Base-by-base conservation (phyloP, 2,329 filamentous ascomycete genomes). In the Cephalotrichum gorgonifer region DNA sequence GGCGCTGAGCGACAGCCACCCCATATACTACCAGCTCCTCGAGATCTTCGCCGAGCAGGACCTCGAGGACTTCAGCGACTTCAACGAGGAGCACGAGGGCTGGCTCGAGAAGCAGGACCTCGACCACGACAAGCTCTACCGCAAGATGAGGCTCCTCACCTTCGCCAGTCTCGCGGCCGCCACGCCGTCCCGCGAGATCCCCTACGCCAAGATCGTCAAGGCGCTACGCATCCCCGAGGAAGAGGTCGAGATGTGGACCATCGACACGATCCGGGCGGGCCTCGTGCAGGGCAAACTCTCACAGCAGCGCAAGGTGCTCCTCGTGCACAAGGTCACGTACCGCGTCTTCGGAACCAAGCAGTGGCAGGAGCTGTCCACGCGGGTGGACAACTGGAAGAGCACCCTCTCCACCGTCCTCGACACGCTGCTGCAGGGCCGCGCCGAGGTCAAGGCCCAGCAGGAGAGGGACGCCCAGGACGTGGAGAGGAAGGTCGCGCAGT, bases 241-340 rank as follows among this genome's bases (percentile, higher is more conserved):
- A 55, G 88, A 97, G 54, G 88, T 97, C 39, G 93, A 98, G 76
- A 86, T 91, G 78, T 98, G 93, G 93, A 88, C 94, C 57, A 98
- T 98, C 61, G 93, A 98, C 66, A 90, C 94, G 57, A 96, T 98
- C 70, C 88, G 93, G 57, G 88, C 90, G 44, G 89, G 90, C 30
- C 81, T 98, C 33, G 88, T 98, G 47, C 93, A 98, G 74, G 93
- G 93, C 64, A 95, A 95, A 72, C 81, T 98, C 57, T 93, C 86
- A 51, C 93, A 98, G 73, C 79, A 91, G 64, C 89, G 88, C 65
- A 81, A 88, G 64, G 86, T 91, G 54, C 97, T 98, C 77, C 77
- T 96, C 48, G 88, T 98, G 54, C 93, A 98, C 76, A 83, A 93
- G 64, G 88, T 88, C 60, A 95, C 89, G 52, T 96, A 97, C 78